phyloP scores from a whole-genome alignment of 1,284 basidiomycete species.

The Sporisorium scitamineum region DNA sequence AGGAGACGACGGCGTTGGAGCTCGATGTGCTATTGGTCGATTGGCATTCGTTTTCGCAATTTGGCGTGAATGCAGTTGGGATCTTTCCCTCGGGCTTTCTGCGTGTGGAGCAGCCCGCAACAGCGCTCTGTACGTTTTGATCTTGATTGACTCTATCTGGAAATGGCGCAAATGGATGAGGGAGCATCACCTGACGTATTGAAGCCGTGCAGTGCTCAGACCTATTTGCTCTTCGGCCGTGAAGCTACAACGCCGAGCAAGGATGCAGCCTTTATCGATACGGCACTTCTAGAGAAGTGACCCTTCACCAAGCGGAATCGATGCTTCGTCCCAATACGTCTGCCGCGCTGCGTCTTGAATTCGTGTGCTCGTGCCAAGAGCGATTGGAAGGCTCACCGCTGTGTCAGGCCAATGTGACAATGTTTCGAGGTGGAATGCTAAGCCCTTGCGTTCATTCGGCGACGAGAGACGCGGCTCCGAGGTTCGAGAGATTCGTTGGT shows the following conservation, averaged over 20 bases:
- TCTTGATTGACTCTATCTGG: conserved; percentile 14
- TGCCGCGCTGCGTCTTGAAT: background rate
- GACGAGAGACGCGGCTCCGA: background rate
- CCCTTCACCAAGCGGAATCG: background rate
- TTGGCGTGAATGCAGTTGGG: background rate
- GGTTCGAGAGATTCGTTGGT: background rate
- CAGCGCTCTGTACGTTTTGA: background rate
- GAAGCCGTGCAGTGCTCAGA: background rate
- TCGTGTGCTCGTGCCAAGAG: background rate
- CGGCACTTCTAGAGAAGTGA: background rate
- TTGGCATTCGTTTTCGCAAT: conserved; percentile 6
- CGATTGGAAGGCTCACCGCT: background rate
- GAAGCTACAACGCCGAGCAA: background rate
- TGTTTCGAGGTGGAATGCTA: background rate
- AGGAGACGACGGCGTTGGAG: background rate
- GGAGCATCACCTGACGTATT: conserved; percentile 5
- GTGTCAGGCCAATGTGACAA: background rate
- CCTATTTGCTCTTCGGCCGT: background rate
- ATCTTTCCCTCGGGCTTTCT: background rate
- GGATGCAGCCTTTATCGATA: background rate
- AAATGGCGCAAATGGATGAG: conserved; percentile 2
- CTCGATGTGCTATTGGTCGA: background rate
- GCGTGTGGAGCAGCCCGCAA: background rate
- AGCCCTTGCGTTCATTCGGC: background rate
- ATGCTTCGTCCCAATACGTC: background rate